These are phyloP conservation scores for Gracilaria gracilis DNA, from an alignment of 23 red algal genomes.

Conservation along the genomic window DNA sequence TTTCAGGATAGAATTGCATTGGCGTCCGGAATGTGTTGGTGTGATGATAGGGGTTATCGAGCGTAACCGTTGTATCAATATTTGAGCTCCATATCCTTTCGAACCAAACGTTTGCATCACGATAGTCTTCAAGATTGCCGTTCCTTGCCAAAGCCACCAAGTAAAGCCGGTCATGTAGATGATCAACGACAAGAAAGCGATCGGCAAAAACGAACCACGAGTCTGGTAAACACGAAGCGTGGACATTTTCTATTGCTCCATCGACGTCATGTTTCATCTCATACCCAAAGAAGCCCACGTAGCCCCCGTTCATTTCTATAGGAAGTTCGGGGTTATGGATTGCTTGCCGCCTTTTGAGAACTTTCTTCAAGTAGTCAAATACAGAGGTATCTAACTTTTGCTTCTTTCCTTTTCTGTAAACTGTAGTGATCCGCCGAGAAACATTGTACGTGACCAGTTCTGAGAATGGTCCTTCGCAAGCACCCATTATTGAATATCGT, in stretches of 20 bases:
- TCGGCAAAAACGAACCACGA: slow-evolving; percentile 80
- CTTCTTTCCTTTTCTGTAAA: neutral
- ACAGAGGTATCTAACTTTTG: neutral
- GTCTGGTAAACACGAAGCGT: slow-evolving; percentile 50
- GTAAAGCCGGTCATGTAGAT: slow-evolving; percentile 55
- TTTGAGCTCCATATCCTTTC: neutral
- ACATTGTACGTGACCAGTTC: slow-evolving; percentile 72
- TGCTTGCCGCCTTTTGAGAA: slow-evolving; percentile 22
- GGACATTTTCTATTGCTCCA: slow-evolving; percentile 37
- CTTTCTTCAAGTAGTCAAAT: slow-evolving; percentile 69
- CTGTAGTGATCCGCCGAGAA: neutral
- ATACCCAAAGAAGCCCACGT: slow-evolving; percentile 94
- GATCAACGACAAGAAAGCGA: slow-evolving; percentile 74
- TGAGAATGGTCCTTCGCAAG: slow-evolving; percentile 46
- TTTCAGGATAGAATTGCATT: slow-evolving; percentile 63
- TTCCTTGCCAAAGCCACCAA: slow-evolving; percentile 50
- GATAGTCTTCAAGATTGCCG: neutral
- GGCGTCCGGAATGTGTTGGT: neutral
- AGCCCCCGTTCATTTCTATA: slow-evolving; percentile 87
- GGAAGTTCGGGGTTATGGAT: slow-evolving; percentile 40
- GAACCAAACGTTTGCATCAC: slow-evolving; percentile 41
- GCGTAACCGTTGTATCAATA: neutral
- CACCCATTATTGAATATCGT: slow-evolving; percentile 76
- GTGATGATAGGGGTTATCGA: neutral
- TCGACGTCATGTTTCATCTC: slow-evolving; percentile 83